phyloP scores from a whole-genome alignment of 164 flowering plant species.

The Vitis rupestris region DNA sequence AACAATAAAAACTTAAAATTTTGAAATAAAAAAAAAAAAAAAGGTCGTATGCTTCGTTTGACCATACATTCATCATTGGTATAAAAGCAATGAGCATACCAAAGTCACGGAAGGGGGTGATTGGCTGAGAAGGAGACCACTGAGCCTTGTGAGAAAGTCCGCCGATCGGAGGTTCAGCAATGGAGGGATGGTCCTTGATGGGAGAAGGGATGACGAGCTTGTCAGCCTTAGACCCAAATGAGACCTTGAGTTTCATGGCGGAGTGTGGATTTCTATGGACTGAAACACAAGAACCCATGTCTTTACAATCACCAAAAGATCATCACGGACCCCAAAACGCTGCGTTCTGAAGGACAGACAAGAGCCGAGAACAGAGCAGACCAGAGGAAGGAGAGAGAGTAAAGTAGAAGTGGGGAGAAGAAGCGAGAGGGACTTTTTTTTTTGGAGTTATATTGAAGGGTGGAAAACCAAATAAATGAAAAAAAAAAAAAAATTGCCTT shows the following conservation, averaged over 20 bases:
- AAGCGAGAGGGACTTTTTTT: conserved; percentile 7
- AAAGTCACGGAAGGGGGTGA: conserved; percentile 11
- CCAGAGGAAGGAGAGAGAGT: background rate
- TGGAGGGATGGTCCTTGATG: conserved; percentile 27
- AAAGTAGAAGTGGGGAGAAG: background rate
- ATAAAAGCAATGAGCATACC: conserved; percentile 25
- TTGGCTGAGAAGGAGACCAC: conserved; percentile 14
- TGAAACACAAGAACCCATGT: conserved; percentile 67
- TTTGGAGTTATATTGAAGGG: too few relatives aligned
- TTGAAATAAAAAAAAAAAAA: background rate
- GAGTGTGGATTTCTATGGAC: conserved; percentile 34
- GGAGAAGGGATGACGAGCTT: conserved; percentile 38
- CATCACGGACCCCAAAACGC: background rate
- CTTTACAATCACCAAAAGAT: background rate
- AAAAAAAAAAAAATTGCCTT: too few relatives aligned
- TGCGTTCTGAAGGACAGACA: background rate
- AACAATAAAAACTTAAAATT: background rate
- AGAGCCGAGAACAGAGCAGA: background rate
- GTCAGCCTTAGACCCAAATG: conserved; percentile 31
- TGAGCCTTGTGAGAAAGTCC: conserved; percentile 25
- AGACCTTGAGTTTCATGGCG: conserved; percentile 28
- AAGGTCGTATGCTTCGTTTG: background rate
- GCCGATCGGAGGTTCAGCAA: conserved; percentile 20
- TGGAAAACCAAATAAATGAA: too few relatives aligned
- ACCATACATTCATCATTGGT: background rate